Percentiles rank a stretch among this genome's conserved stretches.
Evolutionary conservation across 164 flowering plant species (phyloP).

Genomic region (Berberis thunbergii): DNA sequence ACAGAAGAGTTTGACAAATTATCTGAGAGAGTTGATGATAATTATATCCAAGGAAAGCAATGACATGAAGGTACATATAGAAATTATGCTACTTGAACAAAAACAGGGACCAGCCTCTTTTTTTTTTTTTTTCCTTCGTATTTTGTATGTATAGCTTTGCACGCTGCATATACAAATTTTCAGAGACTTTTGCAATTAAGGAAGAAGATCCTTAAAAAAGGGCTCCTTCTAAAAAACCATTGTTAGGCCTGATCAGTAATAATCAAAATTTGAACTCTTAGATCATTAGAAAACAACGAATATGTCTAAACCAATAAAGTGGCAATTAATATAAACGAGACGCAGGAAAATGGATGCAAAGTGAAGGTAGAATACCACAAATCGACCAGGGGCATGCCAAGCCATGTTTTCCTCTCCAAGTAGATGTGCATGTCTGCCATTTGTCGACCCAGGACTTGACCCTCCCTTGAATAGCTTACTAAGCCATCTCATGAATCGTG

Average conservation of each 20-base stretch:
- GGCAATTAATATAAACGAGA: no score
- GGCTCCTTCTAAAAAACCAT: no score
- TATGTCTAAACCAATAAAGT: no score
- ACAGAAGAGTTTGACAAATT: neutral
- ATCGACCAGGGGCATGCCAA: conserved; percentile 53
- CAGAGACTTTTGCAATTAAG: neutral
- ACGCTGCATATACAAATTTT: neutral
- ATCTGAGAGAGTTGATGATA: neutral
- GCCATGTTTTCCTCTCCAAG: conserved; percentile 70
- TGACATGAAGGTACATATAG: neutral
- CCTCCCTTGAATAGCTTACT: conserved; percentile 64
- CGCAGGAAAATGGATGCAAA: neutral
- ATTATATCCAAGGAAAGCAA: neutral
- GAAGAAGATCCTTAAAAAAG: no score
- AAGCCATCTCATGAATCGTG: conserved; percentile 80
- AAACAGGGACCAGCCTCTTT: neutral
- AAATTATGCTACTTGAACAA: neutral
- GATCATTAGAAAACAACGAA: no score
- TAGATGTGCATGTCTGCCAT: conserved; percentile 29
- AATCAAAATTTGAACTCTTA: no score
- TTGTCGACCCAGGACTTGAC: conserved; percentile 18
- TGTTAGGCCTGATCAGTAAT: no score
- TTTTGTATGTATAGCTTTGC: neutral
- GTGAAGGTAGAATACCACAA: neutral
- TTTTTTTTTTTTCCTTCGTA: neutral